Conservation (phyloP, 2,329 filamentous ascomycete genomes). For the Ampelomyces quisqualis region DNA sequence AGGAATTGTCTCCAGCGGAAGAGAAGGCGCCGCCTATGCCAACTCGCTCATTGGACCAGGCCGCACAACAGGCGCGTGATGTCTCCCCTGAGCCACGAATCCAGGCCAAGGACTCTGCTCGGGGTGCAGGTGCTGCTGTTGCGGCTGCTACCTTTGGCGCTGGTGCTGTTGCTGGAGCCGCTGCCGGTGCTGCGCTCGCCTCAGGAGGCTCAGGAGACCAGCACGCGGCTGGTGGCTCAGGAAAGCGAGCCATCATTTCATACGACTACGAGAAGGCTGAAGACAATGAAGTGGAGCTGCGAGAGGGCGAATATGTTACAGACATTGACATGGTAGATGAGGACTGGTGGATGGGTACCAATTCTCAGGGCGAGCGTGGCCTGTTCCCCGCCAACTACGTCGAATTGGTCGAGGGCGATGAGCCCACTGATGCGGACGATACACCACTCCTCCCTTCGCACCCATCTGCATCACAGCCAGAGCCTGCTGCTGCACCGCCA, state of each 20-base stretch:
- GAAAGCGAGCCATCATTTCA: slow-evolving; percentile 74
- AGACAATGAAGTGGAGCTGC: slow-evolving; percentile 91
- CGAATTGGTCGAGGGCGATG: slow-evolving; percentile 70
- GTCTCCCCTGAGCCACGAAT: slow-evolving; percentile 64
- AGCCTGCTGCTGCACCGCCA: slow-evolving; percentile 34
- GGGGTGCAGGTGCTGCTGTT: slow-evolving; percentile 54
- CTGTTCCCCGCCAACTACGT: slow-evolving; percentile 98
- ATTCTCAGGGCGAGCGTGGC: slow-evolving; percentile 77
- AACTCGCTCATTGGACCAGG: slow-evolving; percentile 61
- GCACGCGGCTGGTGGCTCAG: slow-evolving; percentile 49
- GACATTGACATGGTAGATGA: slow-evolving; percentile 97
- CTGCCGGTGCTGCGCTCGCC: slow-evolving; percentile 43
- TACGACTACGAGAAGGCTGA: slow-evolving; percentile 98
- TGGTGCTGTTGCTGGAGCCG: slow-evolving; percentile 46
- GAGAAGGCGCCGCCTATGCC: slow-evolving; percentile 61
- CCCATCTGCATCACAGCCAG: slow-evolving; percentile 43
- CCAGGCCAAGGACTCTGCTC: slow-evolving; percentile 56
- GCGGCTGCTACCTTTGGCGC: slow-evolving; percentile 48
- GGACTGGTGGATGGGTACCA: slow-evolving; percentile 98
- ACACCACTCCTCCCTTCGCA: slow-evolving; percentile 45
- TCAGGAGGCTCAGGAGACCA: slow-evolving; percentile 27
- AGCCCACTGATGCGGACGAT: slow-evolving; percentile 39
- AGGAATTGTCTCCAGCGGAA: slow-evolving; percentile 55
- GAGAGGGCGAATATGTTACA: slow-evolving; percentile 82
- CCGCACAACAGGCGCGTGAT: slow-evolving; percentile 64